Base-by-base conservation (phyloP, 768 basidiomycete genomes). In the Mycena sanguinolenta region DNA sequence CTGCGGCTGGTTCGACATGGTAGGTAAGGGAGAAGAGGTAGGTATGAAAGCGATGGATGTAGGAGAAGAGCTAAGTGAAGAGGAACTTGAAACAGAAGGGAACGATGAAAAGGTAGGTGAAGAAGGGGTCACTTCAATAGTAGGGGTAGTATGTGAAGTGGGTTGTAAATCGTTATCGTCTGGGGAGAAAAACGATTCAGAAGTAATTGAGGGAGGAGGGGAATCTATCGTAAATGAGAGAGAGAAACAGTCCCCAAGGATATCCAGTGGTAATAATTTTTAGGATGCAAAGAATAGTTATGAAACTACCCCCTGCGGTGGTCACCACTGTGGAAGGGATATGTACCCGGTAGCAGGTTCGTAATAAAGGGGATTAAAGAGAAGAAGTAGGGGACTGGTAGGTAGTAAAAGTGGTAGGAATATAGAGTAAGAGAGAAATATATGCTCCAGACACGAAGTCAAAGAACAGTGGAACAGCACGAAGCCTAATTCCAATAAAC, bases 231-330 rank as follows among this genome's bases (percentile, higher is more conserved):
- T 28, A 27, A 27, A 52, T 3, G 50, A 25, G 25, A 52, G 27
- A 28, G 50, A 6, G 16, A 52, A 52, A 14, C 50, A 52, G 27
- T 52, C 50, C 5, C 5, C 27, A 28, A 52, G 13, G 50, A 27
- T 27, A 52, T 52, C 50, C 50, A 52, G 50, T 52, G 50, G 50
- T 27, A 46, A 6, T 5, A 14, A 46, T 44, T 44, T 46, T 46
- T n/a, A 23, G 46, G 21, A 46, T 3, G 46, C 46, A 46, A 23
- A 14, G 46, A 46, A 46, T 46, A 46, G 46, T 46, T 46, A 46
- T 46, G 12, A 46, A 46, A 46, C 46, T 52, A 52, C 50, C 50
- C 46, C 50, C 50, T 52, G 50, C 50, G 50, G 50, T 52, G 50
- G 50, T 52, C 50, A 52, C 27, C 50, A 52, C 50, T 52, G 50